Base-by-base conservation (phyloP, 768 basidiomycete genomes). In the Tylopilus sp. region DNA sequence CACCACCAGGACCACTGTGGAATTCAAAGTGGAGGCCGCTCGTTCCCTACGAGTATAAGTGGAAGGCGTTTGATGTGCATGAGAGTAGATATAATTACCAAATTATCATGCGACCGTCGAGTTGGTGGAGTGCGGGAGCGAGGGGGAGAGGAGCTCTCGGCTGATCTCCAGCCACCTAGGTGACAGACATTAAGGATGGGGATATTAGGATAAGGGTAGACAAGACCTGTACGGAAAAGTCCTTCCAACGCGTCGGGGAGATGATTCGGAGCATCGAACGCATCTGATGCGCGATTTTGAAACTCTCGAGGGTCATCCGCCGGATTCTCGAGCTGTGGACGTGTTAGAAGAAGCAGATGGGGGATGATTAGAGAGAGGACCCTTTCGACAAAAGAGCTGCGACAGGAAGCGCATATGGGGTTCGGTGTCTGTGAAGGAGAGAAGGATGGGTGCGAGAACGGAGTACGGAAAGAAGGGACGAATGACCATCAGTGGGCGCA, bases 381-480 rank as follows among this genome's bases (percentile, higher is more conserved):
- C 76, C 79, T 86, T 69, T 94, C 91, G 3, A 95, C 86, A 60
- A 95, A 95, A 18, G 82, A 77, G 6, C 91, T 78, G 57, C 79
- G 76, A 69, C 92, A 95, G 21, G 84, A 86, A 44, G 91, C 82
- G 67, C 92, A 95, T 40, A 84, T 79, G 12, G 90, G 88, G 71
- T 91, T 80, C 36, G 90, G 90, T 4, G 82, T 78, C 90, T 92
- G 63, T 21, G 45, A 26, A 21, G 22, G 42, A 9, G 43, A 36
- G 43, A 55, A 55, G 58, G 49, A 23, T 53, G 47, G 50, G 15
- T 4, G 25, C 11, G 8, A 13, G 42, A 25, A 20, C 1, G 15
- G 21, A 41, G 22, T 7, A 23, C 15, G 6, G 13, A 11, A 28
- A 7, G 28, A 28, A 30, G 26, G n/a, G 13, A 35, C n/a, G 53